Evolutionary conservation across 495 filamentous ascomycete species (phyloP).

Genomic region (Penicillium lagena): DNA sequence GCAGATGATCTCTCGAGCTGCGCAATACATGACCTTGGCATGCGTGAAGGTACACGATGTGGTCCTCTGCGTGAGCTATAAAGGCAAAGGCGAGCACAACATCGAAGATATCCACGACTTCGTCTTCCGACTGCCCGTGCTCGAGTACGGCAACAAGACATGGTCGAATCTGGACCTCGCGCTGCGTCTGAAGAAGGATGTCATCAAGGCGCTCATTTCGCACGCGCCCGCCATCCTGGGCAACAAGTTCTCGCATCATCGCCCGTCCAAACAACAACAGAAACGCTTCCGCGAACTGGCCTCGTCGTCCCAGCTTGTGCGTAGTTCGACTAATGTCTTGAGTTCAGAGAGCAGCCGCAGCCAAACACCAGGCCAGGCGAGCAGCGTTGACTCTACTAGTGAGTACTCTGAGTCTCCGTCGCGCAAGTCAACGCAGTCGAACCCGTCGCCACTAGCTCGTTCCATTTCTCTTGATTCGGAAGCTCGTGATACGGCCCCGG

Average conservation of each 20-base stretch:
- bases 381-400: constrained; percentile 31
- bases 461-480: constrained; percentile 36
- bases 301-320: constrained; percentile 40
- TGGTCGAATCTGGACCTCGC: constrained; percentile 98
- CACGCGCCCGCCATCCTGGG: constrained; percentile 95
- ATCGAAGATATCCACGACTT: constrained; percentile 95
- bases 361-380: constrained; percentile 21
- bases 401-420: constrained; percentile 34
- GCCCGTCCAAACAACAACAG: constrained; percentile 69
- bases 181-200: constrained; percentile 83
- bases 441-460: constrained; percentile 30
- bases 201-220: constrained; percentile 88
- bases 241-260: constrained; percentile 90
- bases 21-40: constrained; percentile 94
- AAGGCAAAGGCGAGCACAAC: constrained; percentile 91
- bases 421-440: constrained; percentile 29
- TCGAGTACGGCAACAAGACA: constrained; percentile 97
- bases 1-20: constrained; percentile 94
- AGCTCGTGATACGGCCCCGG: constrained; percentile 15
- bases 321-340: constrained; percentile 41
- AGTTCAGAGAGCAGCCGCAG: constrained; percentile 22
- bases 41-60: constrained; percentile 93
- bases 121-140: constrained; percentile 87
- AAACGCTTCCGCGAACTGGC: constrained; percentile 76
- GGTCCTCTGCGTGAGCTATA: constrained; percentile 92